Conservation (phyloP, 306 rosid species). For the Fragaria ananassa region DNA sequence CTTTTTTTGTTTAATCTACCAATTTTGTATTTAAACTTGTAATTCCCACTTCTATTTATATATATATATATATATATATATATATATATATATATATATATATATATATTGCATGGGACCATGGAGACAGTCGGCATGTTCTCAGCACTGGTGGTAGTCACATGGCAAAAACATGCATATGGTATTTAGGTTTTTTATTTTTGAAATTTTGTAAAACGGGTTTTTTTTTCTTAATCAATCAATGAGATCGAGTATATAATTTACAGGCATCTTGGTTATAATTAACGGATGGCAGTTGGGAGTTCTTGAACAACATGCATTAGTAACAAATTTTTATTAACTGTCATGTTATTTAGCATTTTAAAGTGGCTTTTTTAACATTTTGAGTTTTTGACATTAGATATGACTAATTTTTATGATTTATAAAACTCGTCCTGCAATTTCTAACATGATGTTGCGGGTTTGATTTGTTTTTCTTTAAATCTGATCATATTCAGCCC, state of each 20-base stretch:
- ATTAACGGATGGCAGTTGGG: neutral
- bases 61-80: too few species aligned
- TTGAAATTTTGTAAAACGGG: slow-evolving; percentile 7
- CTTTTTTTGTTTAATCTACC: neutral
- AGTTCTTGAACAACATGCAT: neutral
- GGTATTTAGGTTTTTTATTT: neutral
- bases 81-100: too few species aligned
- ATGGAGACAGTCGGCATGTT: slow-evolving; percentile 17
- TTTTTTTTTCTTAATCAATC: neutral
- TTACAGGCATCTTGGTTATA: neutral
- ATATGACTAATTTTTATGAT: too few species aligned
- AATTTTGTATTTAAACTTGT: neutral
- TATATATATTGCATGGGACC: slow-evolving; percentile 13
- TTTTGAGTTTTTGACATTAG: too few species aligned
- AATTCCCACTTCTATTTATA: neutral
- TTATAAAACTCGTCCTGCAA: too few species aligned
- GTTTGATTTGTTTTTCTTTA: too few species aligned
- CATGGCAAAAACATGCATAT: slow-evolving; percentile 27
- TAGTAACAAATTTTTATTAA: neutral
- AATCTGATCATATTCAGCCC: too few species aligned
- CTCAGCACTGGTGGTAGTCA: slow-evolving; percentile 23
- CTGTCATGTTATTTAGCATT: too few species aligned
- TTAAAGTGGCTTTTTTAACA: too few species aligned
- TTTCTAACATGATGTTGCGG: too few species aligned
- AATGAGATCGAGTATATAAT: too few species aligned